Conservation (phyloP, 2,329 filamentous ascomycete species). For the Penicillium sp. region DNA sequence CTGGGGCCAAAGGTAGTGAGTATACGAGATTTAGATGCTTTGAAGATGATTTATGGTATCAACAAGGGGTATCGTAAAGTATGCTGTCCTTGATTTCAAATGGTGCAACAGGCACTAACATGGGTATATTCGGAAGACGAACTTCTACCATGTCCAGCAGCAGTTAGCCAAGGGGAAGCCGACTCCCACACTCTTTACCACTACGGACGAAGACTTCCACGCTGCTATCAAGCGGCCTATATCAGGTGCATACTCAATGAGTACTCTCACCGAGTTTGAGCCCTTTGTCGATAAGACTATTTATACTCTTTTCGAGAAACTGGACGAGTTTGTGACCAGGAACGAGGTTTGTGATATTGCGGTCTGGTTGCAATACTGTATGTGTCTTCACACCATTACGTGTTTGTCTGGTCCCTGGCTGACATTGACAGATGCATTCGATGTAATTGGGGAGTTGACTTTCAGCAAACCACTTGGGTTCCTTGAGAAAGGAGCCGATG, state of each 20-base stretch:
- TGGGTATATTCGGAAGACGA: slow-evolving; percentile 8
- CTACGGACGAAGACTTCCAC: slow-evolving; percentile 46
- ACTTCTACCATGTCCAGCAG: slow-evolving; percentile 32
- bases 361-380: slow-evolving; percentile 42
- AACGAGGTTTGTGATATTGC: slow-evolving; percentile 37
- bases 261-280: slow-evolving; percentile 49
- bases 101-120: background rate
- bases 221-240: slow-evolving; percentile 48
- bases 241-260: slow-evolving; percentile 50
- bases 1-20: slow-evolving; percentile 33
- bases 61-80: slow-evolving; percentile 31
- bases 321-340: slow-evolving; percentile 34
- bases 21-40: slow-evolving; percentile 27
- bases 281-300: slow-evolving; percentile 46
- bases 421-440: slow-evolving; percentile 36
- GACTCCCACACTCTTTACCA: slow-evolving; percentile 30
- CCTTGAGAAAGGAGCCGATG: slow-evolving; percentile 40
- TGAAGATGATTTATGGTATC: slow-evolving; percentile 32
- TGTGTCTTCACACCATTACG: background rate
- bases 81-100: background rate
- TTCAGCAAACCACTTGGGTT: slow-evolving; percentile 44
- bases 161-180: slow-evolving; percentile 30
- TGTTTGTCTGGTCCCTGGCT: background rate
- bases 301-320: slow-evolving; percentile 30
- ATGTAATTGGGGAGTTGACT: slow-evolving; percentile 47